Conservation (phyloP, 805 yeast species). For the Pichia rugopelliculosa region DNA sequence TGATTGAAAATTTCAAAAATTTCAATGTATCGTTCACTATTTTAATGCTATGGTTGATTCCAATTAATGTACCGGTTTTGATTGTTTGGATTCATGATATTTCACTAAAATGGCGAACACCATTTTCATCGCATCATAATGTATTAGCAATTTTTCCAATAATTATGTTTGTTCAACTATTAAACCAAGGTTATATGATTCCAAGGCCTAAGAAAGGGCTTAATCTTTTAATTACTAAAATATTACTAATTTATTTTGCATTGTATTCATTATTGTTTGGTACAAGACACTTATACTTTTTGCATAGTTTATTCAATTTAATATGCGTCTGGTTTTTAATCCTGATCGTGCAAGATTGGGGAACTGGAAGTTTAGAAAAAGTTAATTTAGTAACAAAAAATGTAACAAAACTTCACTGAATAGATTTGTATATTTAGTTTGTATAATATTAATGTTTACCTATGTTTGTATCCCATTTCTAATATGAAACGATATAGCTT, state of each 20-base stretch:
- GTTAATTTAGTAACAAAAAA: not conserved
- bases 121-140: slow-evolving; percentile 83
- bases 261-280: slow-evolving; percentile 67
- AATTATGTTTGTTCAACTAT: slow-evolving; percentile 45
- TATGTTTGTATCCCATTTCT: not conserved
- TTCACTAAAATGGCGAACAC: slow-evolving; percentile 70
- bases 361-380: slow-evolving; percentile 11
- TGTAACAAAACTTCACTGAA: slow-evolving; percentile 5
- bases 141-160: slow-evolving; percentile 71
- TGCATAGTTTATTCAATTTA: slow-evolving; percentile 69
- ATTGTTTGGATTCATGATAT: slow-evolving; percentile 79
- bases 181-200: slow-evolving; percentile 41
- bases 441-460: not conserved
- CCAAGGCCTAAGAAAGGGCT: slow-evolving; percentile 29
- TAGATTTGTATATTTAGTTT: not conserved
- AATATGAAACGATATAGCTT: slow-evolving; percentile 17
- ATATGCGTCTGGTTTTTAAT: slow-evolving; percentile 46
- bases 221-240: slow-evolving; percentile 28
- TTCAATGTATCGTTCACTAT: slow-evolving; percentile 57
- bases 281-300: slow-evolving; percentile 73
- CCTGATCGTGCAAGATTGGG: slow-evolving; percentile 19
- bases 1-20: slow-evolving; percentile 35
- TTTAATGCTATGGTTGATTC: slow-evolving; percentile 70
- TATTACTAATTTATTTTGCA: slow-evolving; percentile 43
- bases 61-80: slow-evolving; percentile 69